Conservation (phyloP, 2,329 filamentous ascomycete genomes). For the Zarea fungicola region DNA sequence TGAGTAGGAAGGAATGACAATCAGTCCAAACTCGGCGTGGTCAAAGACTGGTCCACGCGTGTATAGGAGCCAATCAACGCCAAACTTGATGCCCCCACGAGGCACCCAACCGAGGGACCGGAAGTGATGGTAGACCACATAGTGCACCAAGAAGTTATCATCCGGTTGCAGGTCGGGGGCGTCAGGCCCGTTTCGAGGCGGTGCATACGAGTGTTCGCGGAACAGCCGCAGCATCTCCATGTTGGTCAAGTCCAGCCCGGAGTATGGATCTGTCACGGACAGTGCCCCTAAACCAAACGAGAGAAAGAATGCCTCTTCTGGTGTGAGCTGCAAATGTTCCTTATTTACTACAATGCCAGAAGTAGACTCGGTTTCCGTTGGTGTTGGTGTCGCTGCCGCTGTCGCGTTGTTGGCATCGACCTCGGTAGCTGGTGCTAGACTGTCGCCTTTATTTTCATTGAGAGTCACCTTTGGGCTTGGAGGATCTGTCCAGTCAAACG, state of each 20-base stretch:
- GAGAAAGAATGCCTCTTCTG: constrained; percentile 90
- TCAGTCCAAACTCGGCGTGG: constrained; percentile 87
- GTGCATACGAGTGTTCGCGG: constrained; percentile 65
- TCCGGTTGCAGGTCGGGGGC: constrained; percentile 57
- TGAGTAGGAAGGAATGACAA: constrained; percentile 78
- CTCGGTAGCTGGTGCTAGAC: constrained; percentile 20
- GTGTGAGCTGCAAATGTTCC: constrained; percentile 88
- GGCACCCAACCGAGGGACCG: constrained; percentile 93
- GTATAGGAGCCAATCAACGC: constrained; percentile 92
- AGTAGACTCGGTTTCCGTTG: neutral
- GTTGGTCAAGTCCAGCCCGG: constrained; percentile 42
- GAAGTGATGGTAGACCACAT: constrained; percentile 92
- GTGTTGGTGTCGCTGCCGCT: constrained; percentile 10
- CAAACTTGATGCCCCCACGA: constrained; percentile 88
- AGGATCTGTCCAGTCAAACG: constrained; percentile 49
- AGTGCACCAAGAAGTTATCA: constrained; percentile 79
- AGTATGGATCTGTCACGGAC: constrained; percentile 49
- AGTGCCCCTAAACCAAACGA: constrained; percentile 74
- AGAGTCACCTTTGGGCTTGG: constrained; percentile 39
- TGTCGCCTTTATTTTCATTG: constrained; percentile 1
- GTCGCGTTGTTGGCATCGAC: constrained; percentile 12
- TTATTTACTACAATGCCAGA: constrained; percentile 36
- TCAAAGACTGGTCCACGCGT: constrained; percentile 88
- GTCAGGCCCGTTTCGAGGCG: constrained; percentile 40
- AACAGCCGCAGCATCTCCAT: constrained; percentile 61